Percentiles rank a stretch among this genome's conserved stretches.
phyloP scores from a whole-genome alignment of 2,329 filamentous ascomycete species.

The Diaporthe sp. region DNA sequence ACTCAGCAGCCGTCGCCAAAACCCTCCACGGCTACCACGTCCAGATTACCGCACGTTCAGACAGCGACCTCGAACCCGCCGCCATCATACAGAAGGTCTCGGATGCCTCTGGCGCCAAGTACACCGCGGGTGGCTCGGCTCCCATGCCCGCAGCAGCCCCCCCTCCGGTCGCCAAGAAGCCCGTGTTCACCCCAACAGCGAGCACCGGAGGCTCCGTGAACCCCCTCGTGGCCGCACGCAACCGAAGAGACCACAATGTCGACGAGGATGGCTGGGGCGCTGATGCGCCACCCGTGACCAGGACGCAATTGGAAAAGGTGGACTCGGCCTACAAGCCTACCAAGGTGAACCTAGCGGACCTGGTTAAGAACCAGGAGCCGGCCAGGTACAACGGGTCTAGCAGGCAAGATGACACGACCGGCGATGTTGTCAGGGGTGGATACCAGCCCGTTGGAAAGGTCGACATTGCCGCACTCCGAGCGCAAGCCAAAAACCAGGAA shows the following conservation, averaged over 20 bases:
- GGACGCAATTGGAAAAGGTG: conserved; percentile 91
- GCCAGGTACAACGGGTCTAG: conserved; percentile 66
- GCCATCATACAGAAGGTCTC: conserved; percentile 92
- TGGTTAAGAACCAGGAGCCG: conserved; percentile 76
- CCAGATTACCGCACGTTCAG: conserved; percentile 94
- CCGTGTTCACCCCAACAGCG: conserved; percentile 81
- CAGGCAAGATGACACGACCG: conserved; percentile 54
- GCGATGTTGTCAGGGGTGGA: conserved; percentile 81
- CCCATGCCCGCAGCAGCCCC: conserved; percentile 64
- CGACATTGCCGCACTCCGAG: conserved; percentile 92
- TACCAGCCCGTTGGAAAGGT: conserved; percentile 98
- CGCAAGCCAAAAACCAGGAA: conserved; percentile 73
- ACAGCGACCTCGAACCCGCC: conserved; percentile 87
- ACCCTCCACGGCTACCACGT: conserved; percentile 97
- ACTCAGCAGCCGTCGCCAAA: conserved; percentile 89
- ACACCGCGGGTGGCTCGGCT: conserved; percentile 75
- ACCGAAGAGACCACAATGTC: conserved; percentile 67
- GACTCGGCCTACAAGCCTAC: conserved; percentile 93
- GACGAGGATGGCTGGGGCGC: conserved; percentile 94
- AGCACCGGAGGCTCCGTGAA: conserved; percentile 67
- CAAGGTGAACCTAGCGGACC: conserved; percentile 91
- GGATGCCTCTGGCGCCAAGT: conserved; percentile 95
- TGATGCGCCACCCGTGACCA: conserved; percentile 90
- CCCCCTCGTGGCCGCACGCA: conserved; percentile 73
- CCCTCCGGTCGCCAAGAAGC: conserved; percentile 86